Evolutionary conservation across 345 rosid species (phyloP), one percentile per base, ranked within the genome.

Genomic region (Brassica rapa): DNA sequence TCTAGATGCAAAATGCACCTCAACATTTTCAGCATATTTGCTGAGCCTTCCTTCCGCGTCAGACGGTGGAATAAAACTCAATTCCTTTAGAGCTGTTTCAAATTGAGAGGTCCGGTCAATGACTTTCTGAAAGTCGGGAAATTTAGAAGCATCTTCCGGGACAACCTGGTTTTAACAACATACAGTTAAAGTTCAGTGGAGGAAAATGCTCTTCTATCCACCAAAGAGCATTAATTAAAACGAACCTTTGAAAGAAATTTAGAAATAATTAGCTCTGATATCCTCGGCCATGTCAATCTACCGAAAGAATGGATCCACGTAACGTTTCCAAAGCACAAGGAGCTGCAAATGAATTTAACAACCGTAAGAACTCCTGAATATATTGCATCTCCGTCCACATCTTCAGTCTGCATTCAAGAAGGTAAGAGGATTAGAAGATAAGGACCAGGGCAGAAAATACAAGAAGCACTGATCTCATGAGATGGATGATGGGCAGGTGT

Each of bases 1-100:
- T 84, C 84, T 87, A 14, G 85, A 84, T 72, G 98, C 99, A 89
- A 95, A 95, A 87, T 95, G 97, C 86, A 93, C 94, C 86, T 95
- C 98, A 62, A 95, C 95, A 75, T 91, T 90, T 85, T 88, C 90
- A 41, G 94, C 89, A 84, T 86, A 95, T 62, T 75, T 87, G 86
- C 96, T 93, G 84, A 95, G 85, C 80, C 88, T 91, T 66, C 85
- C 84, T 60, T 93, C 96, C 60, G 75, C 78, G 84, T 91, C 93
- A 73, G 89, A 85, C n/a, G 87, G 78, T 11, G 98, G 84, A 83
- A 95, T 83, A 82, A 95, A 93, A 65, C 56, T 80, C 84, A 89
- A 66, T 68, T 88, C 91, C 80, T 86, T 91, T 25, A 95, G 82
- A 68, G 88, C 81, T 60, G 73, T 66, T 82, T 95, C 99, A 83